A percentile compares a stretch with the other conserved stretches of the same genome.
phyloP scores from a whole-genome alignment of 495 filamentous ascomycete genomes.

The Penicillium soppii region DNA sequence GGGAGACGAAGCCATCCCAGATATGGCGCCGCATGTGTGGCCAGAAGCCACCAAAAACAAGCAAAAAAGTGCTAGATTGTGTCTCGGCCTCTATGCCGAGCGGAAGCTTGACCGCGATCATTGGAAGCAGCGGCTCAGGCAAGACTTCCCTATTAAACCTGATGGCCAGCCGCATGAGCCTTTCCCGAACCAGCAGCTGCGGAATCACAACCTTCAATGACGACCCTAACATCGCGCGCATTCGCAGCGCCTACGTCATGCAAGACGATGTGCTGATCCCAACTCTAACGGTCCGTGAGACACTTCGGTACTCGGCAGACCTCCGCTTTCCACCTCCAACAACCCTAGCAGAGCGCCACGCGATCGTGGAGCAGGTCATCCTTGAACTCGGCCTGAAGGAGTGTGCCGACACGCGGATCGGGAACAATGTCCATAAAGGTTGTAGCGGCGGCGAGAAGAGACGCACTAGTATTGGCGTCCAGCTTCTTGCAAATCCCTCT shows the following conservation, averaged over 20 bases:
- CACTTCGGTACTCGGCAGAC: constrained; percentile 67
- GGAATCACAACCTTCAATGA: constrained; percentile 60
- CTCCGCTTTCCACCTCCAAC: constrained; percentile 63
- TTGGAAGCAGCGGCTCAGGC: constrained; percentile 70
- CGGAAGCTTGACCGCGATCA: constrained; percentile 69
- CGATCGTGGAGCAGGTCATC: constrained; percentile 70
- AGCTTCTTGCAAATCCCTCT: constrained; percentile 71
- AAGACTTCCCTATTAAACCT: constrained; percentile 72
- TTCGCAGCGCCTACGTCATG: constrained; percentile 71
- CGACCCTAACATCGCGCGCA: constrained; percentile 44
- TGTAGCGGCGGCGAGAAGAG: constrained; percentile 78
- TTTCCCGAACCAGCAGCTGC: constrained; percentile 48
- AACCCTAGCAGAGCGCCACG: constrained; percentile 54
- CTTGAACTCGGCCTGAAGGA: constrained; percentile 71
- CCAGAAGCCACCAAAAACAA: constrained; percentile 13
- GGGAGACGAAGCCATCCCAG: constrained; percentile 25
- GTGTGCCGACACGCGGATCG: constrained; percentile 69
- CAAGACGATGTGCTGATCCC: constrained; percentile 72
- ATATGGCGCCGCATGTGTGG: constrained; percentile 24
- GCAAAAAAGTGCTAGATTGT: constrained; percentile 48
- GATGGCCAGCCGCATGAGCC: constrained; percentile 63
- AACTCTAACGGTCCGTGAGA: constrained; percentile 71
- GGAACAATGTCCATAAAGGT: constrained; percentile 64
- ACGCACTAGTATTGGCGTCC: constrained; percentile 70
- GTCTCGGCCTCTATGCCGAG: constrained; percentile 55